Base-by-base conservation (phyloP, 2,329 filamentous ascomycete genomes). In the Diaporthe sp. region DNA sequence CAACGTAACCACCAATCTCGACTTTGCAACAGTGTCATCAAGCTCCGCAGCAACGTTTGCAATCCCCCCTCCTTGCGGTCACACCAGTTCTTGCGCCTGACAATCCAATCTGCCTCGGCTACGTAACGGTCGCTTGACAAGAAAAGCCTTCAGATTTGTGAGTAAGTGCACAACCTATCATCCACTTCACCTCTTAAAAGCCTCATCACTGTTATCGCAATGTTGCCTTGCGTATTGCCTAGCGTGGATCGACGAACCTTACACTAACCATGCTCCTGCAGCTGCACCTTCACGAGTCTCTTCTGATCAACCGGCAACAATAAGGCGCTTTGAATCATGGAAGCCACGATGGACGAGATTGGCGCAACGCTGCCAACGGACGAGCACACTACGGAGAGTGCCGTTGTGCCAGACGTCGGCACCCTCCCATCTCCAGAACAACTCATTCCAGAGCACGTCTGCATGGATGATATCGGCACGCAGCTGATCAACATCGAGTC, bases 271-370 rank as follows among this genome's bases (percentile, higher is more conserved):
- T 19, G n/a, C 5, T 62, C 1, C 6, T 19, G 7, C 2, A 46
- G 39, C 25, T 31, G 1, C 17, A 28, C 13, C 7, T 6, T 4
- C 19, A 22, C 15, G 8, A 28, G 25, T 46, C 15, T 25, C 1
- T 7, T 3, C n/a, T 25, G 31, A 5, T 4, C n/a, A 28, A 5
- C 1, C 2, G 13, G 3, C 9, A 1, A 19, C 2, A 4, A 25
- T 0, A 31, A 17, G 22, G 3, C 9, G n/a, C 17, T 31, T 2
- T 46, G 10, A 4, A 2, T 15, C 59, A 65, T 46, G 39, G 42
- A 10, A 31, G 39, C 8, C 25, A 65, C 25, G 0, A 22, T 22
- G 4, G 42, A 65, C 12, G 39, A 65, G 4, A 1, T 15, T 2
- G 25, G 39, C 39, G 4, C 6, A 22, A 1, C 4, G 34, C 39